Evolutionary conservation across 768 basidiomycete species (phyloP), one percentile per base, ranked within the genome.

Genomic region (Basidioascus undulatus): DNA sequence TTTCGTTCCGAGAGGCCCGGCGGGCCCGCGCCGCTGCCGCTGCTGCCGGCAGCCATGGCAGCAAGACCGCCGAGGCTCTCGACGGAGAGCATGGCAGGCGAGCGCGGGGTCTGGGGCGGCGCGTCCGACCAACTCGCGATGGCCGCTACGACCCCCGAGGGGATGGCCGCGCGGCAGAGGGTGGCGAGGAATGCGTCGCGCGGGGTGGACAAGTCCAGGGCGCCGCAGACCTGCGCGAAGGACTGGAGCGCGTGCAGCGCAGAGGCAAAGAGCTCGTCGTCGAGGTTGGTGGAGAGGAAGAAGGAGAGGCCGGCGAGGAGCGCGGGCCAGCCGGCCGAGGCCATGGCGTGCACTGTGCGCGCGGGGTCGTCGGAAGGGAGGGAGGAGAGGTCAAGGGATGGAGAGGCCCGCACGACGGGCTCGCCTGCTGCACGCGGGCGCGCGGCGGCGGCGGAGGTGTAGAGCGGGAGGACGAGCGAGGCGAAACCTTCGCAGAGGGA

Each of bases 131-230:
- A 56, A 39, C n/a, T n/a, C 42, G 87, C 80, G 42, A 92, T 57
- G 48, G 76, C 75, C 1, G 80, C 77, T 0, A 98, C 81, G 10
- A 94, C 79, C 3, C 76, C 67, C 0, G 80, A 69, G 0, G 89
- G 89, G n/a, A 94, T 79, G 0, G 86, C 77, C 44, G 81, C 75
- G 54, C 86, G 84, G n/a, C 81, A 70, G 13, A 98, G 67, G 36
- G 71, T 76, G 18, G 72, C 78, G 53, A 94, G 71, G 61, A 98
- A 86, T 0, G 89, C 87, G 45, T 94, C 86, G 16, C 89, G 70
- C 0, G 87, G 84, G 0, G 84, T 94, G 1, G 65, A 61, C 1
- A 94, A 65, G 2, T 71, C 72, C n/a, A 94, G 69, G 61, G 83
- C 77, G 16, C 87, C 89, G 19, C 81, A 74, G 2, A 82, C 80